These are phyloP conservation scores for Combretum micranthum DNA, from an alignment of 345 rosid species.

Conservation along the genomic window DNA sequence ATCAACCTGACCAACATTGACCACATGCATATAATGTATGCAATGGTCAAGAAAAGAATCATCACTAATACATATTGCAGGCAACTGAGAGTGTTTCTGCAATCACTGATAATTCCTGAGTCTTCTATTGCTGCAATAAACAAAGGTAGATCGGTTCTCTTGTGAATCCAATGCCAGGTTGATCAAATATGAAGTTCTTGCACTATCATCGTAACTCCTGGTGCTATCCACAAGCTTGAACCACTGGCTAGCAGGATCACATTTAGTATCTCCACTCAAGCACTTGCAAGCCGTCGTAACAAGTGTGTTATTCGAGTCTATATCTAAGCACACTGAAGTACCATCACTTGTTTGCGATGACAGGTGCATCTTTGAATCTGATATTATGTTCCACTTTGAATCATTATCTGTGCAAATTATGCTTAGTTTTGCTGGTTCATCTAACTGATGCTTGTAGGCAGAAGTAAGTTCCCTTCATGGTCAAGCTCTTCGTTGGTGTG, in stretches of 20 bases:
- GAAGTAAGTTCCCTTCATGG: constrained; percentile 41
- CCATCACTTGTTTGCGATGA: constrained; percentile 37
- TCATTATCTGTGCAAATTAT: constrained; percentile 29
- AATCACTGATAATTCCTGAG: background rate
- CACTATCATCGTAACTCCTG: background rate
- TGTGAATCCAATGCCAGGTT: constrained; percentile 4
- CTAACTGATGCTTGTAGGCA: constrained; percentile 52
- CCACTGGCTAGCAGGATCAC: constrained; percentile 24
- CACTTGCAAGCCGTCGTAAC: constrained; percentile 17
- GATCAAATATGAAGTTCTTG: constrained; percentile 1
- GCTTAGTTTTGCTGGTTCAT: constrained; percentile 38
- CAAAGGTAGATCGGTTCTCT: background rate
- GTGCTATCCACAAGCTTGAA: constrained; percentile 21
- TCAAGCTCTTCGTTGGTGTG: constrained; percentile 33
- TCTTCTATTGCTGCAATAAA: background rate
- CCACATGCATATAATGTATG: no score
- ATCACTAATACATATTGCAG: no score
- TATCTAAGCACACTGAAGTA: constrained; percentile 62
- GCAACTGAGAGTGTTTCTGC: no score
- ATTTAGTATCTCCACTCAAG: constrained; percentile 13
- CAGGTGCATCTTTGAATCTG: constrained; percentile 83
- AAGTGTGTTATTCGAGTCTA: constrained; percentile 30
- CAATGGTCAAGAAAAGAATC: no score
- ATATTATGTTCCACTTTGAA: constrained; percentile 58
- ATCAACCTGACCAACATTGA: no score